Evolutionary conservation across 176 grass and related monocot species (phyloP), one percentile per base, ranked within the genome.

Genomic region (Raddia distichophylla): DNA sequence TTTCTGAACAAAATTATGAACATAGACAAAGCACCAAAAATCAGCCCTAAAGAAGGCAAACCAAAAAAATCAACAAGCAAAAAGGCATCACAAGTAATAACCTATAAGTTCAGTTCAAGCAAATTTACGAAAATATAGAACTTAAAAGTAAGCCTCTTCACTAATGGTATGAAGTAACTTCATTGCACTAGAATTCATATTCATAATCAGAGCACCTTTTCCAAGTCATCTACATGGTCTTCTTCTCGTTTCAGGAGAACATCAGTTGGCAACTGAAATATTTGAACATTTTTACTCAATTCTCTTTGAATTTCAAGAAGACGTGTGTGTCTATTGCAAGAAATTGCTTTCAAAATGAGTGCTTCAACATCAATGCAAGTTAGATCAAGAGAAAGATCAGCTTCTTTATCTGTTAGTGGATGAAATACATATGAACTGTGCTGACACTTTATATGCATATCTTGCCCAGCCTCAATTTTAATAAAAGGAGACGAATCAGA

Each of bases 381-480:
- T 49, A 87, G 86, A 73, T 94, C 90, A 71, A 98, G 84, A 52
- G 74, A 82, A 83, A 98, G 90, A 75, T 81, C 81, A 55, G 90
- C 95, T 88, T 94, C 90, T 87, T 93, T 98, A 76, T 91, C 90
- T 61, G 92, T 94, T 87, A 83, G 82, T 17, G 95, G 92, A 83
- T 98, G 92, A 84, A 98, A 82, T 71, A 98, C 86, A 84, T 93
- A 98, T 80, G 95, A 94, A 77, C 92, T 90, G 57, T 98, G 92
- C 61, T 87, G 49, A 83, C 95, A 98, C 75, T 90, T 98, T 62
- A 98, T 89, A 10, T 87, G 81, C 84, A 89, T 90, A 83, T 94
- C 92, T 65, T 90, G 82, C 64, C 90, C 83, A 37, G 81, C 83
- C 69, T 98, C 90, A 63, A 98, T 84, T 84, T 90, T 93, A 69